Percentiles rank a stretch among this genome's conserved stretches.
Evolutionary conservation across 2,329 filamentous ascomycete species (phyloP).

Genomic region (Fusarium sp.): DNA sequence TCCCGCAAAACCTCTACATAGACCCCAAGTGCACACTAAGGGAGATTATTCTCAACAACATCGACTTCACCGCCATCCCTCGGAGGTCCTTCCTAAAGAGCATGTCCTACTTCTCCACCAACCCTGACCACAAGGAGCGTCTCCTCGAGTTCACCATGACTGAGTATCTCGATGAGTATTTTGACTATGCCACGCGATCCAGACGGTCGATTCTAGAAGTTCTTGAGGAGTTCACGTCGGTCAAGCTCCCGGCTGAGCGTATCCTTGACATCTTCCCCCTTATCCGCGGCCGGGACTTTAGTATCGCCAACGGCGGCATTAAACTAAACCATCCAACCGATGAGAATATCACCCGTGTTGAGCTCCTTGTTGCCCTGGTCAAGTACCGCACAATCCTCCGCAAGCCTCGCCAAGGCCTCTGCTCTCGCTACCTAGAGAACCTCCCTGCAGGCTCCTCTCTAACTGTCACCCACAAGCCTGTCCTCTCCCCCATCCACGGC

Average conservation of each 20-base stretch:
- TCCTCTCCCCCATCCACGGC: conserved; percentile 56
- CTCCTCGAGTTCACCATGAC: conserved; percentile 86
- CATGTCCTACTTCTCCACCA: conserved; percentile 79
- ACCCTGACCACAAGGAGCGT: conserved; percentile 81
- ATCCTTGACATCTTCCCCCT: conserved; percentile 80
- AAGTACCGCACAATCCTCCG: conserved; percentile 91
- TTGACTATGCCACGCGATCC: conserved; percentile 93
- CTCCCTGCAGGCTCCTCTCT: conserved; percentile 71
- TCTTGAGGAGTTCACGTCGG: conserved; percentile 87
- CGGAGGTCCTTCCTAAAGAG: conserved; percentile 86
- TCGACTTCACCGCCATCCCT: conserved; percentile 92
- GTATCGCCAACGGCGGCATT: conserved; percentile 81
- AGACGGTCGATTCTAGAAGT: conserved; percentile 93
- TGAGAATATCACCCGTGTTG: conserved; percentile 62
- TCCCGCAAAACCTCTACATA: conserved; percentile 51
- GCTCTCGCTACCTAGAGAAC: conserved; percentile 84
- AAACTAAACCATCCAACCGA: conserved; percentile 48
- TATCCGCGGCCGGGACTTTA: conserved; percentile 92
- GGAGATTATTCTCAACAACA: conserved; percentile 80
- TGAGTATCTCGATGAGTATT: conserved; percentile 88
- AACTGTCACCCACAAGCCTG: conserved; percentile 68
- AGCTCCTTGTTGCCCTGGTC: conserved; percentile 87
- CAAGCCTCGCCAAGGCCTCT: conserved; percentile 86
- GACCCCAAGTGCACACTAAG: conserved; percentile 72
- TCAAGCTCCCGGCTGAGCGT: conserved; percentile 82